Conservation (phyloP, 768 basidiomycete genomes). For the Tylopilus plumbeoviolaceoides region DNA sequence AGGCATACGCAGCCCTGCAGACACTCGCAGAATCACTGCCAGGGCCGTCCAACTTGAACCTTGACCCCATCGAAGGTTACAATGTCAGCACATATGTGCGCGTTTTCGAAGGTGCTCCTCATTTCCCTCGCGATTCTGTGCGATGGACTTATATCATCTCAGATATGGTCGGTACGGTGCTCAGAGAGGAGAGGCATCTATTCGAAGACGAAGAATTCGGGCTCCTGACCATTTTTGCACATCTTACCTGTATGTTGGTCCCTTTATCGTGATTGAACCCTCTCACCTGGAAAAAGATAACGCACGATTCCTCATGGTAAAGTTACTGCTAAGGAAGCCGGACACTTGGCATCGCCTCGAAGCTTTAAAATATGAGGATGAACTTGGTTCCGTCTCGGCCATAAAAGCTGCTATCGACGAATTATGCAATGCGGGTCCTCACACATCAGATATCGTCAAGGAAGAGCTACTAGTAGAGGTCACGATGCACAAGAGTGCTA, state of each 20-base stretch:
- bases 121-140: background rate
- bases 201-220: constrained; percentile 46
- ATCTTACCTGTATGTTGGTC: constrained; percentile 46
- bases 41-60: constrained; percentile 11
- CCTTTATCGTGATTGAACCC: background rate
- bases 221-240: constrained; percentile 39
- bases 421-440: constrained; percentile 32
- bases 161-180: constrained; percentile 57
- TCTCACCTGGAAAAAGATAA: constrained; percentile 38
- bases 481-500: constrained; percentile 25
- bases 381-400: constrained; percentile 37
- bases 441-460: constrained; percentile 4
- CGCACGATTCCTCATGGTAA: constrained; percentile 58
- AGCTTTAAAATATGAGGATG: constrained; percentile 38
- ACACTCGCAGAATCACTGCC: constrained; percentile 7
- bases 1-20: constrained; percentile 1
- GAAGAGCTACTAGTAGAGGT: constrained; percentile 27
- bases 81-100: constrained; percentile 26
- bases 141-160: constrained; percentile 1
- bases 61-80: constrained; percentile 1
- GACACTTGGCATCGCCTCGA: constrained; percentile 50
- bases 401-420: constrained; percentile 42
- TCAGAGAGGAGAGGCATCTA: constrained; percentile 48
- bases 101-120: constrained; percentile 28
- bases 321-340: constrained; percentile 57